Percentiles rank a stretch among this genome's conserved stretches.
Conservation (phyloP, 345 rosid genomes). For the Melaleuca quinquenervia region DNA sequence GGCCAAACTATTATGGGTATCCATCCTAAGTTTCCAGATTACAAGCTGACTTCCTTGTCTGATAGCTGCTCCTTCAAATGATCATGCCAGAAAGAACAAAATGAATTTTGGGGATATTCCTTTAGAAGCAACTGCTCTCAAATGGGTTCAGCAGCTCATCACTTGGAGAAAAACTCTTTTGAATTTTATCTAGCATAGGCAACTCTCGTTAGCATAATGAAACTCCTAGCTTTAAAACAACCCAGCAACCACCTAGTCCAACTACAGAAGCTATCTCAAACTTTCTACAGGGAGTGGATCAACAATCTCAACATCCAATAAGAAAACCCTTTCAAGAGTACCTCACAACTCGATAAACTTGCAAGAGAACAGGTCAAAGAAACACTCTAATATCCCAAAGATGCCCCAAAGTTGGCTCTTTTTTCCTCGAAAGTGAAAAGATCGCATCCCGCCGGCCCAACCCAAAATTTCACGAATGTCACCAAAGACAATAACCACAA, state of each 20-base stretch:
- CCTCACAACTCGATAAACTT: not conserved
- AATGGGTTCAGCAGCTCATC: not conserved
- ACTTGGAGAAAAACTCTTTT: not conserved
- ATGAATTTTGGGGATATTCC: not conserved
- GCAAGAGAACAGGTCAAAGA: not conserved
- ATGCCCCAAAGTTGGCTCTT: not conserved
- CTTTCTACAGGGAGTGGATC: not conserved
- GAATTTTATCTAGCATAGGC: not conserved
- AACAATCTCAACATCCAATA: not conserved
- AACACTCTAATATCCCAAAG: not conserved
- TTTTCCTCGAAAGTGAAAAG: not conserved
- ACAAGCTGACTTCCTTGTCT: not conserved
- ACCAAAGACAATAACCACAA: not conserved
- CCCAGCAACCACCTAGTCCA: not conserved
- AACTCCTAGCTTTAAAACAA: not conserved
- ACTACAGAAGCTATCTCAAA: not conserved
- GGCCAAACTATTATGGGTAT: not conserved
- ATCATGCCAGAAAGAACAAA: not conserved
- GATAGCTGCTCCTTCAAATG: not conserved
- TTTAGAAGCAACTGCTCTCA: not conserved
- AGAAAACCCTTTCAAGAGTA: not conserved
- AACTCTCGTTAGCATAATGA: not conserved
- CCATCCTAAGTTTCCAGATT: not conserved
- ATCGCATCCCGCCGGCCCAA: not conserved
- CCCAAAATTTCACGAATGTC: not conserved